Evolutionary conservation across 805 yeast genomes (phyloP).

Genomic region (Candida rishiriensis): DNA sequence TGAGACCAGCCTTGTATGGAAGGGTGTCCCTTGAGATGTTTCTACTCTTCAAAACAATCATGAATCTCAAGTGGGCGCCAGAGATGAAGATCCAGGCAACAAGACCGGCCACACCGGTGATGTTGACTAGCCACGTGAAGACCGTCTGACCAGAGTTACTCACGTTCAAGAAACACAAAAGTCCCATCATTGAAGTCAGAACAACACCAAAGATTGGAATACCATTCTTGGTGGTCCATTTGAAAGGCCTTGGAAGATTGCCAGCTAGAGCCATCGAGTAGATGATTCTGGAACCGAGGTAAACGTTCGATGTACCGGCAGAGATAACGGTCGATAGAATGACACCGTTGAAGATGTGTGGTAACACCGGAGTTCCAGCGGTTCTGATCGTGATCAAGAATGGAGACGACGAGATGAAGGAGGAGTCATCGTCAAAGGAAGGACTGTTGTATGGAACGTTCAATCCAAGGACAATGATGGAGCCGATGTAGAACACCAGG

Average conservation of each 20-base stretch:
- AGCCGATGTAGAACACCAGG: conserved; percentile 57
- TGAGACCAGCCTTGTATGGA: conserved; percentile 69
- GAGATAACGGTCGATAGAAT: conserved; percentile 62
- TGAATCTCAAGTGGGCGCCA: conserved; percentile 63
- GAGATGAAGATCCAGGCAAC: conserved; percentile 69
- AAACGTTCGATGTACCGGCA: conserved; percentile 76
- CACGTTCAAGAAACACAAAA: conserved; percentile 56
- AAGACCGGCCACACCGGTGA: conserved; percentile 74
- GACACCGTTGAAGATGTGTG: conserved; percentile 69
- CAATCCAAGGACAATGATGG: conserved; percentile 65
- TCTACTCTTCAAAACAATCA: conserved; percentile 57
- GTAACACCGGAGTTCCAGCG: conserved; percentile 62
- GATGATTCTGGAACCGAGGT: conserved; percentile 65
- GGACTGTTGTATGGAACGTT: conserved; percentile 67
- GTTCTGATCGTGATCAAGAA: conserved; percentile 67
- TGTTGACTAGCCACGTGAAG: conserved; percentile 69
- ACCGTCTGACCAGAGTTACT: conserved; percentile 51
- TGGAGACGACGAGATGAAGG: conserved; percentile 57
- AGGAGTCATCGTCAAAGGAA: conserved; percentile 32
- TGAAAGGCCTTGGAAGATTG: conserved; percentile 52
- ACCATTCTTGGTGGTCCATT: conserved; percentile 48
- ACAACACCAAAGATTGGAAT: conserved; percentile 58
- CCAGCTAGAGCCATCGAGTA: conserved; percentile 59
- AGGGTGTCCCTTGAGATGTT: conserved; percentile 63
- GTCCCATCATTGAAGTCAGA: conserved; percentile 57